Evolutionary conservation across 257 asterid species (phyloP).

Genomic region (Lycium ferocissimum): DNA sequence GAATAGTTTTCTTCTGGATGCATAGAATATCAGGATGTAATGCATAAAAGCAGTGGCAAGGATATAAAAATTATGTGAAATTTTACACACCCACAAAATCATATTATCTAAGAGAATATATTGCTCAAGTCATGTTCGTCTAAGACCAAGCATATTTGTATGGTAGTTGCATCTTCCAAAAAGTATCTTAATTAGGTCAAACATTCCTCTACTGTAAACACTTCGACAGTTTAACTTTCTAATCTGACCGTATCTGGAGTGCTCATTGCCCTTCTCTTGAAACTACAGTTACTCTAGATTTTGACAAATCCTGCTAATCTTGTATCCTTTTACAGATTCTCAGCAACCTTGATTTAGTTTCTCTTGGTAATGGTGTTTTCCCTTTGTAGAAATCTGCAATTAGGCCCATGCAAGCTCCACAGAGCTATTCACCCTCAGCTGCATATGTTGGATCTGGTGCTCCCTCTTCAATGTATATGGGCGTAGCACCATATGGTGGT

Average conservation of each 20-base stretch:
- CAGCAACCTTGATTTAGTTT: constrained; percentile 28
- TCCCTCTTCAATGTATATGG: constrained; percentile 81
- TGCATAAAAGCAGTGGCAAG: neutral
- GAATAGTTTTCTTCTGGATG: neutral
- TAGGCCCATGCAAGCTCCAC: constrained; percentile 75
- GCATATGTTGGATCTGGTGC: constrained; percentile 75
- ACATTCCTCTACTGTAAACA: neutral
- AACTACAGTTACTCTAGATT: neutral
- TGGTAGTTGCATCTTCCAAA: neutral
- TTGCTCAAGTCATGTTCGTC: constrained; percentile 2
- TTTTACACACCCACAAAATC: neutral
- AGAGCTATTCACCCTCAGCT: constrained; percentile 62
- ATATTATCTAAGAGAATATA: constrained; percentile 10
- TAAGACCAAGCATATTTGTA: neutral
- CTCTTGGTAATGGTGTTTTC: constrained; percentile 18
- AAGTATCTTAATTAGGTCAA: neutral
- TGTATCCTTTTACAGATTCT: neutral
- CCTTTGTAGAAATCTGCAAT: constrained; percentile 65
- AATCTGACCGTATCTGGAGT: neutral
- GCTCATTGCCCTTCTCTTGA: neutral
- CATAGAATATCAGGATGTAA: neutral
- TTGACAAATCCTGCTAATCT: constrained; percentile 8
- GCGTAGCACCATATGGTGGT: constrained; percentile 80
- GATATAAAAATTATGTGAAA: neutral
- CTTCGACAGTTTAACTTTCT: constrained; percentile 14